phyloP scores from a whole-genome alignment of 192 early-diverging fungal genomes.

The Backusella westeae region DNA sequence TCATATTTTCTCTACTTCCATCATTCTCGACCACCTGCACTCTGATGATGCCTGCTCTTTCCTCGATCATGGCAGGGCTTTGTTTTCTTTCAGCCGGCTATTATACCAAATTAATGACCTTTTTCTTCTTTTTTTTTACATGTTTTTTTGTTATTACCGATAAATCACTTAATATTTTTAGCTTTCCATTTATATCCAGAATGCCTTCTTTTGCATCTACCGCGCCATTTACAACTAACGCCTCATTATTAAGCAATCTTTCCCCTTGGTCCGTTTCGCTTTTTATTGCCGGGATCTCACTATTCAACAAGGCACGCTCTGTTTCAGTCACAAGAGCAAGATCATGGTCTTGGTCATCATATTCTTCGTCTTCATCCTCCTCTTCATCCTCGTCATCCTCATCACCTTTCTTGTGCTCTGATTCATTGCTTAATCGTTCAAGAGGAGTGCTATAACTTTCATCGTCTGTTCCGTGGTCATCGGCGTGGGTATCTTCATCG shows the following conservation, averaged over 20 bases:
- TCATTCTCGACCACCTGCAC: conserved; percentile 84
- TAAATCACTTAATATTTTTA: conserved; percentile 9
- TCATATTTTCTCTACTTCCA: conserved; percentile 74
- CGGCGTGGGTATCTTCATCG: not conserved
- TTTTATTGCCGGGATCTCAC: not conserved
- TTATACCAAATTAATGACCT: not conserved
- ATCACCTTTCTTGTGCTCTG: not conserved
- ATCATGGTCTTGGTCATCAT: not conserved
- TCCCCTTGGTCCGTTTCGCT: conserved; percentile 10
- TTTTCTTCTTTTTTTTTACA: not conserved
- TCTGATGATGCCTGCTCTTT: conserved; percentile 62
- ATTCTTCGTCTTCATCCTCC: not conserved
- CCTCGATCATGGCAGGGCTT: conserved; percentile 64
- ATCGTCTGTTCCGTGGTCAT: not conserved
- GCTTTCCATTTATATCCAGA: not conserved
- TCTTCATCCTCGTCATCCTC: not conserved
- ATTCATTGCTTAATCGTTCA: not conserved
- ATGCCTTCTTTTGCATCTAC: not conserved
- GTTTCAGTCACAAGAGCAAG: conserved; percentile 1
- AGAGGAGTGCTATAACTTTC: not conserved
- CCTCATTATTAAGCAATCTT: not conserved
- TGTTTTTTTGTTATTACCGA: not conserved
- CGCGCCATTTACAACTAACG: not conserved
- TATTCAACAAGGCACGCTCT: not conserved
- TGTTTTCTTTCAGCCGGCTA: conserved; percentile 44